These are phyloP conservation scores for Casaregolazyma lundiana DNA, from an alignment of 1,139 yeast genomes.

Conservation along the genomic window DNA sequence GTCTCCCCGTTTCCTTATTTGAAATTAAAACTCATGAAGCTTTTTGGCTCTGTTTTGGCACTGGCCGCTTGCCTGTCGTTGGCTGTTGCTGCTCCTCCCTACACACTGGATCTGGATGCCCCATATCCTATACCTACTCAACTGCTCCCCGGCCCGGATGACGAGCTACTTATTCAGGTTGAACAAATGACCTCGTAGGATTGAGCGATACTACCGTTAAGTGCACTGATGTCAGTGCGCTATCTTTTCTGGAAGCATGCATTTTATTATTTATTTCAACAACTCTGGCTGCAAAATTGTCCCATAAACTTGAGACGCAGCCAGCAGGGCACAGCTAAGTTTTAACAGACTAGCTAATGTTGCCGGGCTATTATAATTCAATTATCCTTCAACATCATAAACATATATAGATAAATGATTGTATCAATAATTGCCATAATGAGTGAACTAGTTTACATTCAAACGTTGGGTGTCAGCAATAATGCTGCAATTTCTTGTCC, in stretches of 20 bases:
- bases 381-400: too few relatives aligned
- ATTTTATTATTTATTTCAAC: too few relatives aligned
- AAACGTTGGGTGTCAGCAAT: constrained; percentile 65
- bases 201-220: too few relatives aligned
- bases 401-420: neutral
- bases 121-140: constrained; percentile 9
- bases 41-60: neutral
- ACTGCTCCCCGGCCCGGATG: constrained; percentile 3
- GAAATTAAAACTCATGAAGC: neutral
- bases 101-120: neutral
- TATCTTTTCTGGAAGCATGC: too few relatives aligned
- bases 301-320: too few relatives aligned
- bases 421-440: neutral
- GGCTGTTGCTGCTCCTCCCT: neutral
- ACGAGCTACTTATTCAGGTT: neutral
- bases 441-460: constrained; percentile 12
- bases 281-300: too few relatives aligned
- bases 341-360: too few relatives aligned
- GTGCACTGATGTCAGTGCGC: too few relatives aligned
- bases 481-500: constrained; percentile 68
- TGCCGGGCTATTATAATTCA: too few relatives aligned
- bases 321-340: too few relatives aligned
- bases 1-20: neutral
- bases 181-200: neutral
- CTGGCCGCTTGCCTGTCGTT: neutral